These are phyloP conservation scores for Komagataella phaffii DNA, from an alignment of 805 yeast genomes.

Conservation along the genomic window DNA sequence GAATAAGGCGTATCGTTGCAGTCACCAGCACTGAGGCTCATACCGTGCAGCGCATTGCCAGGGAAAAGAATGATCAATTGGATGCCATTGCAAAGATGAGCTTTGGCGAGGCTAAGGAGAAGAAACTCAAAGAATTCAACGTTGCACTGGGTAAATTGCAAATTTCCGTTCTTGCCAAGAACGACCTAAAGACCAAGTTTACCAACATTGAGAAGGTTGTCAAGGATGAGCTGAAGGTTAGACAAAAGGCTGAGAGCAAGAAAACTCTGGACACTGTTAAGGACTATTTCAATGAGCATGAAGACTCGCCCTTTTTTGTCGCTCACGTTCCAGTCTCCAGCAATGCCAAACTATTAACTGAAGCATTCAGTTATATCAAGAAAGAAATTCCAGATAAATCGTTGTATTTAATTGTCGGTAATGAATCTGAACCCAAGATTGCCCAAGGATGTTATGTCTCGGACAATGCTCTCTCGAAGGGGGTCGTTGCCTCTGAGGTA, in stretches of 20 bases:
- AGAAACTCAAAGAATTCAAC: slow-evolving; percentile 69
- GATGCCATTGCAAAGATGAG: slow-evolving; percentile 47
- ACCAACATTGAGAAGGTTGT: slow-evolving; percentile 70
- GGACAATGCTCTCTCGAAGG: slow-evolving; percentile 52
- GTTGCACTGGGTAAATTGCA: slow-evolving; percentile 72
- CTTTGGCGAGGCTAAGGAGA: slow-evolving; percentile 70
- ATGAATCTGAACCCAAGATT: slow-evolving; percentile 47
- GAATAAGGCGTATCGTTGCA: slow-evolving; percentile 95
- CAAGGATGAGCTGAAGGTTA: slow-evolving; percentile 77
- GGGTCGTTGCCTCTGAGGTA: slow-evolving; percentile 63
- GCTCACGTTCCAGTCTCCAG: slow-evolving; percentile 58
- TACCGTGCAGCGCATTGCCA: slow-evolving; percentile 78
- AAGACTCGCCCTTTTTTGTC: slow-evolving; percentile 45
- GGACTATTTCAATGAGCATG: slow-evolving; percentile 46
- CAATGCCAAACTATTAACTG: slow-evolving; percentile 89
- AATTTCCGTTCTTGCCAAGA: slow-evolving; percentile 73
- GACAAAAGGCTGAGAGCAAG: slow-evolving; percentile 81
- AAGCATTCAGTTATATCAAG: slow-evolving; percentile 77
- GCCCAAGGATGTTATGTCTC: slow-evolving; percentile 94
- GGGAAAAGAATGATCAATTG: slow-evolving; percentile 51
- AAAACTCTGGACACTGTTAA: slow-evolving; percentile 68
- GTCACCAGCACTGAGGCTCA: slow-evolving; percentile 88
- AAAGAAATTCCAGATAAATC: slow-evolving; percentile 63
- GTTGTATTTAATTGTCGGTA: slow-evolving; percentile 70
- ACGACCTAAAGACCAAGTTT: slow-evolving; percentile 61